Percentiles rank a stretch among this genome's conserved stretches.
phyloP scores from a whole-genome alignment of 208 protist genomes.

The Acanthamoeba polyphaga region DNA sequence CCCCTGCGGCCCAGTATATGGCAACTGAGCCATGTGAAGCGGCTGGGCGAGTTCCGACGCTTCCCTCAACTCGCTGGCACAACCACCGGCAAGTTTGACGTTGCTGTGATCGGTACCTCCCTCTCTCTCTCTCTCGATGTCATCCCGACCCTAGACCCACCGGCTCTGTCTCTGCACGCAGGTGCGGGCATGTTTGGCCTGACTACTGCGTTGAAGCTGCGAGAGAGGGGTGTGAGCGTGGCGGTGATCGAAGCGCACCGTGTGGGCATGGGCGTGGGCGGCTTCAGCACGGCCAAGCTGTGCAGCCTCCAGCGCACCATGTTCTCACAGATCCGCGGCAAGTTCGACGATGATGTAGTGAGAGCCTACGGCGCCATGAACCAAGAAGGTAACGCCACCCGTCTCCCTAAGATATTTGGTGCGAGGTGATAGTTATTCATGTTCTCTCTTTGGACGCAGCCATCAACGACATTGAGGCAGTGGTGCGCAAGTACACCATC shows the following conservation, averaged over 20 bases:
- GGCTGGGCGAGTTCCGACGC: neutral
- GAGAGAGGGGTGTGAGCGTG: neutral
- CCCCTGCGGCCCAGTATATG: neutral
- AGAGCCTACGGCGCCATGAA: constrained; percentile 43
- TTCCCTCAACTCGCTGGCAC: neutral
- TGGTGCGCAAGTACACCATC: constrained; percentile 4
- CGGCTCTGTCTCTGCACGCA: neutral
- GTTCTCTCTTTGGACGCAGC: no score
- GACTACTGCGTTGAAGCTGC: neutral
- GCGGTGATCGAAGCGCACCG: constrained; percentile 17
- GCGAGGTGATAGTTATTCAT: neutral
- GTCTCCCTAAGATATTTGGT: neutral
- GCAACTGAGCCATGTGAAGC: neutral
- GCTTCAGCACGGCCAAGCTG: constrained; percentile 65
- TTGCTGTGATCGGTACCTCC: neutral
- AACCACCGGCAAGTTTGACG: neutral
- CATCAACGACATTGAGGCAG: neutral
- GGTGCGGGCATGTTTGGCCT: constrained; percentile 58
- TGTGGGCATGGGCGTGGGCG: constrained; percentile 57
- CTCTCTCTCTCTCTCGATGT: no score
- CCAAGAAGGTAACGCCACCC: neutral
- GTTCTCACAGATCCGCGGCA: neutral
- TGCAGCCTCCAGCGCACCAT: constrained; percentile 41
- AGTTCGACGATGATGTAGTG: neutral
- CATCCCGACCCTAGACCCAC: no score